These are phyloP conservation scores for Trichoderma pleuroti DNA, from an alignment of 2,329 filamentous ascomycete genomes.

Conservation along the genomic window DNA sequence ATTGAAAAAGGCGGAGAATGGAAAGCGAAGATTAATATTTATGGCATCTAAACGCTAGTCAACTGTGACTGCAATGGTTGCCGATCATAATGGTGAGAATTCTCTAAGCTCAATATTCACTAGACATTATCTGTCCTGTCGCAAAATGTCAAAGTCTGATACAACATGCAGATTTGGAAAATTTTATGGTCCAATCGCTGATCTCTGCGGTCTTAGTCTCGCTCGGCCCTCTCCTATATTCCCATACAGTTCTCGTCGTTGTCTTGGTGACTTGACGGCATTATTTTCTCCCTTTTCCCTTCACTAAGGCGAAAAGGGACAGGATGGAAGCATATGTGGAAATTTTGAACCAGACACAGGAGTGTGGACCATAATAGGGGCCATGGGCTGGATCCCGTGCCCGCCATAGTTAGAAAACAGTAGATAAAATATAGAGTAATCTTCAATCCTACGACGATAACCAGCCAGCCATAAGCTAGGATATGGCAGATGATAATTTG, in stretches of 20 bases:
- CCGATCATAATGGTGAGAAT: background rate
- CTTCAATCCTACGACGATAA: background rate
- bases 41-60: background rate
- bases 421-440: background rate
- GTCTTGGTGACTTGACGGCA: background rate
- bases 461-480: background rate
- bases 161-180: background rate
- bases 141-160: background rate
- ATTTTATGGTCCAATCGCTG: background rate
- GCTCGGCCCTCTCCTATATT: background rate
- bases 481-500: background rate
- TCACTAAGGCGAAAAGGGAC: background rate
- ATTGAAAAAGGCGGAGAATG: background rate
- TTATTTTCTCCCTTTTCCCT: background rate
- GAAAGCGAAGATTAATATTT: background rate
- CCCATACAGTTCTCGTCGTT: background rate
- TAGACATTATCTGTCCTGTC: background rate
- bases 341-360: background rate
- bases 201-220: background rate
- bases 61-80: background rate
- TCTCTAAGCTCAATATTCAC: background rate
- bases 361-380: background rate
- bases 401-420: background rate
- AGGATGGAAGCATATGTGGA: background rate
- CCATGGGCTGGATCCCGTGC: background rate